Percentiles rank a stretch among this genome's conserved stretches.
Evolutionary conservation across 2,329 filamentous ascomycete genomes (phyloP).

Genomic region (Arthrobotrys conoides): DNA sequence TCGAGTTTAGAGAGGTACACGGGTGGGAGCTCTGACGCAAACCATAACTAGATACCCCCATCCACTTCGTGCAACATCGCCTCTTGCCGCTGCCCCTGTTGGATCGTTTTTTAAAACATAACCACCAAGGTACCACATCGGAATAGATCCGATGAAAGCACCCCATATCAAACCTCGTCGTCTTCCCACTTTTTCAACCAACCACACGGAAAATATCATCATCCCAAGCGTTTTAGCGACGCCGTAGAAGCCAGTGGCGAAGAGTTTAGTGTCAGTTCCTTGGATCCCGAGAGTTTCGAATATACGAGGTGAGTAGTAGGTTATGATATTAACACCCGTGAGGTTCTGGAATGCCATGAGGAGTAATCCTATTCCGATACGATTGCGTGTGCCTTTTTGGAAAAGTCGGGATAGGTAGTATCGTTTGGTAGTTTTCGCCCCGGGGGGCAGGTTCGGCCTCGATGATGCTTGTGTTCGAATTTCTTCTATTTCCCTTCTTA

Average conservation of each 20-base stretch:
- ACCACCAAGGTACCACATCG: constrained; percentile 79
- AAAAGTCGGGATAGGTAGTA: constrained; percentile 35
- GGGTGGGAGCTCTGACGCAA: constrained; percentile 37
- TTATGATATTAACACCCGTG: constrained; percentile 75
- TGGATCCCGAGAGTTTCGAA: constrained; percentile 76
- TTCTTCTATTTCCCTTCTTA: constrained; percentile 66
- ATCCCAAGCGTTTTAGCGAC: constrained; percentile 78
- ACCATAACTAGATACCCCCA: constrained; percentile 55
- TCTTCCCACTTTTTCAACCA: constrained; percentile 78
- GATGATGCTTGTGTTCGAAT: constrained; percentile 64
- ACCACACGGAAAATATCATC: constrained; percentile 76
- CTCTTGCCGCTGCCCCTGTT: background rate
- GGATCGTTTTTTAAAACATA: constrained; percentile 67
- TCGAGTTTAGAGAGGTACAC: background rate
- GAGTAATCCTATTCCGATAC: constrained; percentile 80
- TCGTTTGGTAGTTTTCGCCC: background rate
- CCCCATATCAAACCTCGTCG: constrained; percentile 76
- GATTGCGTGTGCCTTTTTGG: constrained; percentile 69
- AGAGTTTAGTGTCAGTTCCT: constrained; percentile 71
- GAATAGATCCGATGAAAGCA: constrained; percentile 74
- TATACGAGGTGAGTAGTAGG: constrained; percentile 80
- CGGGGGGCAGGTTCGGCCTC: background rate
- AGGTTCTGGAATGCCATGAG: constrained; percentile 87
- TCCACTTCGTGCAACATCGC: constrained; percentile 24
- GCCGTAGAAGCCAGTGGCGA: constrained; percentile 81